phyloP scores from a whole-genome alignment of 2,329 filamentous ascomycete species.

The Aspergillus fumigatiaffinis region DNA sequence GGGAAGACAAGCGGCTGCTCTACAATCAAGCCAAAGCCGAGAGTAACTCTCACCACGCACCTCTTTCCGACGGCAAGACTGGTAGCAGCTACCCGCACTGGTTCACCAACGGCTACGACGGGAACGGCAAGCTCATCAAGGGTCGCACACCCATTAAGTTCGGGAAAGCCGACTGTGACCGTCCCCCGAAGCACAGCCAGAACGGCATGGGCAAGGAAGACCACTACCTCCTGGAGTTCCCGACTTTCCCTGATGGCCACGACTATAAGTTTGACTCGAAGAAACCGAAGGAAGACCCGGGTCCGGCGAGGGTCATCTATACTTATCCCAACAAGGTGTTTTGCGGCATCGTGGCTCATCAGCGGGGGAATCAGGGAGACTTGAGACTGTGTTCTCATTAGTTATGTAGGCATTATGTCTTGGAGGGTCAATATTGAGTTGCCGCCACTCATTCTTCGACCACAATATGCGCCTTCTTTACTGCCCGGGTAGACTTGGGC shows the following conservation, averaged over 20 bases:
- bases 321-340: constrained; percentile 1
- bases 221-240: not conserved
- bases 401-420: not conserved
- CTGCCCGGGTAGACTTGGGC: not conserved
- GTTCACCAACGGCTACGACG: constrained; percentile 1
- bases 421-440: not conserved
- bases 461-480: not conserved
- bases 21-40: not conserved
- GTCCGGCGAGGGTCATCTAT: not conserved
- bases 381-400: not conserved
- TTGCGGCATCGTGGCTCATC: not conserved
- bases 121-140: not conserved
- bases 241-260: not conserved
- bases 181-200: not conserved
- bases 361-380: not conserved
- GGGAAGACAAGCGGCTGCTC: not conserved
- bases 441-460: not conserved
- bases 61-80: not conserved
- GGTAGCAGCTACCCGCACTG: constrained; percentile 1
- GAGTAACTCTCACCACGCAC: not conserved
- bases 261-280: not conserved
- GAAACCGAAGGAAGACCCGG: constrained; percentile 1
- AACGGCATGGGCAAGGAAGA: not conserved
- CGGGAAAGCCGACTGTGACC: not conserved
- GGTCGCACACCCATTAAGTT: not conserved